Evolutionary conservation across 1,284 basidiomycete genomes (phyloP).

Genomic region (Peniophora sp.): DNA sequence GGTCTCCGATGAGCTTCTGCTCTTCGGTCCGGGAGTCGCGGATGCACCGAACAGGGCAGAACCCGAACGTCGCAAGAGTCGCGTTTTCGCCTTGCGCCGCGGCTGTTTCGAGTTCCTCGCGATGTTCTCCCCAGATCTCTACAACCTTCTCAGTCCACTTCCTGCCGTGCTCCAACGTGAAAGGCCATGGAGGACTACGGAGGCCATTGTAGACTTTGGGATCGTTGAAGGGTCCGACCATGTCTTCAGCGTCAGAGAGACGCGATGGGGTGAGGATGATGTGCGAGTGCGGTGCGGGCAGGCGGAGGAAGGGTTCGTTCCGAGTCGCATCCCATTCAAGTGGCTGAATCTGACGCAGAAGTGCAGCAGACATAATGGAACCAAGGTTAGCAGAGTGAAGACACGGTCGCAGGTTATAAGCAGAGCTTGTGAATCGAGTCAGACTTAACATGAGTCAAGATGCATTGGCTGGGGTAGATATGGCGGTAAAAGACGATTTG

Average conservation of each 20-base stretch:
- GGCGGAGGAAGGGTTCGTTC: constrained; percentile 44
- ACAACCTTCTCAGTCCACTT: constrained; percentile 22
- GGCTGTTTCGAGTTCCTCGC: constrained; percentile 29
- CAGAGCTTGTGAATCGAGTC: too few species aligned
- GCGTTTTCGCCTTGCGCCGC: constrained; percentile 15
- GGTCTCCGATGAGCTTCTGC: constrained; percentile 37
- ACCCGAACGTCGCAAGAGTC: constrained; percentile 23
- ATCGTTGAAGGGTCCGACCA: constrained; percentile 40
- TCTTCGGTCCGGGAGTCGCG: constrained; percentile 42
- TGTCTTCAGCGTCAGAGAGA: constrained; percentile 29
- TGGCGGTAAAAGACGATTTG: too few species aligned
- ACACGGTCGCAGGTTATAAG: too few species aligned
- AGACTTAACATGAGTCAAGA: too few species aligned
- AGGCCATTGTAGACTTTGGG: constrained; percentile 38
- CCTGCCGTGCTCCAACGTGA: constrained; percentile 32
- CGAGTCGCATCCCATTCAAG: constrained; percentile 35
- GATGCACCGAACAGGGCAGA: constrained; percentile 35
- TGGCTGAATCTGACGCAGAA: constrained; percentile 24
- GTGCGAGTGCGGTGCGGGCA: constrained; percentile 36
- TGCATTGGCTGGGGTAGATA: too few species aligned
- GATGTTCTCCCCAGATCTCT: constrained; percentile 18
- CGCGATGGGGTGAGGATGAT: constrained; percentile 57
- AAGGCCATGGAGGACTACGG: constrained; percentile 42
- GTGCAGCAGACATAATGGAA: not conserved
- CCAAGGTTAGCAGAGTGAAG: too few species aligned